Base-by-base conservation (phyloP, 2,329 filamentous ascomycete genomes). In the Curvularia verruculosa region DNA sequence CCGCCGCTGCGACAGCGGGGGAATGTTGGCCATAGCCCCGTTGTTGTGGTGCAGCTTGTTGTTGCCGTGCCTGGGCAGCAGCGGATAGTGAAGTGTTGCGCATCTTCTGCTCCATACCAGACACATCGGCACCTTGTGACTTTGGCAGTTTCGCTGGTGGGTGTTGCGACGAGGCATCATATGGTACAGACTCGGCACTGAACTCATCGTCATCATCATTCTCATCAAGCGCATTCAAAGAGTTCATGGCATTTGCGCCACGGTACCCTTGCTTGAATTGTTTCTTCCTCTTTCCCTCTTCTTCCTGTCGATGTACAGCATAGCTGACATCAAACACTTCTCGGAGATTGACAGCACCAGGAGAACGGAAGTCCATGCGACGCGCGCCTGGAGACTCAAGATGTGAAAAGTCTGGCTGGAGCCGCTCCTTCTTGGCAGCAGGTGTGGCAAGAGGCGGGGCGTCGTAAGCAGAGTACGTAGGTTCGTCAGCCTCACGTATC, bases 271-370 rank as follows among this genome's bases (percentile, higher is more conserved):
- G 82, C 79, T 85, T 81, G 67, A 93, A 85, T 71, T 96, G 91
- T 77, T 96, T 96, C 63, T 92, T 87, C 52, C 92, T 88, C 80
- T 97, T 98, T 69, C 87, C 89, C 77, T 98, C 95, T 75, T 99
- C 95, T 77, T 98, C 95, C 77, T 98, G 92, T 45, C 95, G 84
- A 75, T 98, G 95, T 8, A 99, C 95, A 8, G 95, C 94, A 71
- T 99, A 99, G n/a, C 92, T 89, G 47, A 99, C 94, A 71, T 99
- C 95, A 66, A 99, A 99, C 2, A 98, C 93, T 77, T 99, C 95
- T 58, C 95, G 91, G 12, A 99, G 82, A 74, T 98, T 98, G 77
- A 99, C 89, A 2, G 92, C 93, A 49, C 93, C 95, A 0, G 95
- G 95, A 0, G 93, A 98, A 56, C 95, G 87, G 87, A 98, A 99